A percentile compares a stretch with the other conserved stretches of the same genome.
Evolutionary conservation across 129 eudicot species (phyloP).

Genomic region (Helichrysum umbraculigerum): DNA sequence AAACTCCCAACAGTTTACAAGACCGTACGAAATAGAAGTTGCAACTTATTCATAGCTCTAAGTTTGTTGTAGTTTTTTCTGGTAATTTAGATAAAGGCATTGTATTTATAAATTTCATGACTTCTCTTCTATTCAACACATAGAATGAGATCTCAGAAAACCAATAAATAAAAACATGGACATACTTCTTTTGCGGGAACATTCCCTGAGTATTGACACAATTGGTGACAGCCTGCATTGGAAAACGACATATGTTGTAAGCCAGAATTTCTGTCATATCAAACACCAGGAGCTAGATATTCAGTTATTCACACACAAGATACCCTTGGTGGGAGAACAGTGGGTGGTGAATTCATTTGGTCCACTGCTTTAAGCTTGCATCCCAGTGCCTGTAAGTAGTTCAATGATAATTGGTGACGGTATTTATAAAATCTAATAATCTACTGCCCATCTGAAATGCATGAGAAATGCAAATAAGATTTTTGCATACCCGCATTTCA

Average conservation of each 20-base stretch:
- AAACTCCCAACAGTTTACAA: not conserved
- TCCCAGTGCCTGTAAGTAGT: conserved; percentile 57
- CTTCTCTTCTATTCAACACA: conserved; percentile 3
- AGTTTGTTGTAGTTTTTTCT: not conserved
- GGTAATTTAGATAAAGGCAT: not conserved
- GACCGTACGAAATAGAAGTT: conserved; percentile 5
- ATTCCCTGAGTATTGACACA: conserved; percentile 35
- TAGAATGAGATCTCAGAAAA: conserved; percentile 10
- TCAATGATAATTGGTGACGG: conserved; percentile 13
- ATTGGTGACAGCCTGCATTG: conserved; percentile 48
- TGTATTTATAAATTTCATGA: not conserved
- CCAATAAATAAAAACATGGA: conserved; percentile 9
- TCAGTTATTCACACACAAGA: conserved; percentile 17
- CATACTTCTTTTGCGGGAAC: conserved; percentile 47
- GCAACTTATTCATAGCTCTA: conserved; percentile 2
- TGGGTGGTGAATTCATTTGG: conserved; percentile 45
- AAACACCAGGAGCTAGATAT: conserved; percentile 1
- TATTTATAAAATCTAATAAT: not conserved
- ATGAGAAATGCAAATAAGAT: conserved; percentile 12
- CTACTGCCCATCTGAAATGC: not conserved
- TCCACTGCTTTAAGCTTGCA: conserved; percentile 51
- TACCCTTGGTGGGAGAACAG: conserved; percentile 53
- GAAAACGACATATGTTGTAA: conserved; percentile 3
- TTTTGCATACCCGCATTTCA: conserved; percentile 68
- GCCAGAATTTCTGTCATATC: conserved; percentile 24